These are phyloP conservation scores for Pseudogymnoascus sp. DNA, from an alignment of 2,329 filamentous ascomycete genomes.

Conservation along the genomic window DNA sequence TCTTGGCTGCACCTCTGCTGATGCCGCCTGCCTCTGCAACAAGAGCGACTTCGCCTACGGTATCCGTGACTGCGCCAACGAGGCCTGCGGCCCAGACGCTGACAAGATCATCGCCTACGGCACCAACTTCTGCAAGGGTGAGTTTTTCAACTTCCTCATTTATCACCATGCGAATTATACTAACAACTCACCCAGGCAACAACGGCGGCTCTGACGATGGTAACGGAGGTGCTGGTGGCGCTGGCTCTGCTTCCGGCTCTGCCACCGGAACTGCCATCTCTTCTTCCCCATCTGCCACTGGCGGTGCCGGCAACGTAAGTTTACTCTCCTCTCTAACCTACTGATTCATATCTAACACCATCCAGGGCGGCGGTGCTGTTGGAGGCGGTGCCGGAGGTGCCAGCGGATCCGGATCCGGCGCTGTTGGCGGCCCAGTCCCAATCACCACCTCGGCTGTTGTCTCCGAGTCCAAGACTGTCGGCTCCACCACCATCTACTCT, in stretches of 20 bases:
- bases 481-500: slow-evolving; percentile 10
- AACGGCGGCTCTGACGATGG: background rate
- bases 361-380: background rate
- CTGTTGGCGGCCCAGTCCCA: background rate
- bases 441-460: slow-evolving; percentile 4
- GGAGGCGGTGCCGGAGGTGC: background rate
- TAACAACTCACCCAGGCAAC: background rate
- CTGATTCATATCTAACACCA: background rate
- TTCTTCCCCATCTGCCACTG: background rate
- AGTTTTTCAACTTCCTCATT: background rate
- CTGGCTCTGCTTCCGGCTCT: background rate
- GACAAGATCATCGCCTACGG: slow-evolving; percentile 25
- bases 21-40: slow-evolving; percentile 36
- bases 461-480: slow-evolving; percentile 8
- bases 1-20: slow-evolving; percentile 33
- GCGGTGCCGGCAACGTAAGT: background rate
- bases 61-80: slow-evolving; percentile 38
- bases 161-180: background rate
- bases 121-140: slow-evolving; percentile 18
- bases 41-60: slow-evolving; percentile 37
- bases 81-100: slow-evolving; percentile 30
- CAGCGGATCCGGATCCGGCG: background rate
- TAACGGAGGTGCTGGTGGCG: too few relatives aligned
- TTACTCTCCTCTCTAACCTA: background rate
- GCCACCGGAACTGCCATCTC: background rate